Percentiles rank a stretch among this genome's conserved stretches.
Evolutionary conservation across 768 basidiomycete genomes (phyloP).

Genomic region (Leucogyrophana mollusca): DNA sequence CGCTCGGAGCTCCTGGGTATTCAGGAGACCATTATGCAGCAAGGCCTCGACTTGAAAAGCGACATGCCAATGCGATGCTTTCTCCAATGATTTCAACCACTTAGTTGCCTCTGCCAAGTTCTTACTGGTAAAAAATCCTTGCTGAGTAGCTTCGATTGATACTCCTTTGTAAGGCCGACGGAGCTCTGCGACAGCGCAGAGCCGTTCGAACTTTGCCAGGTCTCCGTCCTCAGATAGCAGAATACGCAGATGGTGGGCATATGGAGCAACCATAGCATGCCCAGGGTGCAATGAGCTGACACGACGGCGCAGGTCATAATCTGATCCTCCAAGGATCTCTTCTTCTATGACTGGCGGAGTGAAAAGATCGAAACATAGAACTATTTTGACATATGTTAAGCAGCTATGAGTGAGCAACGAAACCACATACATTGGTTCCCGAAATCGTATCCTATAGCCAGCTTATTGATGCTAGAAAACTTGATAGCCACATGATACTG

Average conservation of each 20-base stretch:
- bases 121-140: constrained; percentile 50
- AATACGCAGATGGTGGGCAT: constrained; percentile 69
- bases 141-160: constrained; percentile 48
- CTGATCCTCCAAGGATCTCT: constrained; percentile 54
- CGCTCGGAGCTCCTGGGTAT: constrained; percentile 52
- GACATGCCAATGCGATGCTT: constrained; percentile 47
- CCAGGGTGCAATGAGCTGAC: constrained; percentile 56
- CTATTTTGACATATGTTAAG: constrained; percentile 32
- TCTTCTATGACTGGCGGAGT: constrained; percentile 65
- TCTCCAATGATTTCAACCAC: constrained; percentile 43
- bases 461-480: constrained; percentile 57
- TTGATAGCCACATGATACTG: constrained; percentile 52
- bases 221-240: constrained; percentile 53
- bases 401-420: constrained; percentile 3
- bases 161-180: constrained; percentile 31
- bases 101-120: constrained; percentile 44
- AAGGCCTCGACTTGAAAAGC: constrained; percentile 79
- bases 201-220: constrained; percentile 47
- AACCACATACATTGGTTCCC: constrained; percentile 61
- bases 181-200: constrained; percentile 53
- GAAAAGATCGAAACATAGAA: constrained; percentile 65
- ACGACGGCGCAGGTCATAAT: constrained; percentile 52
- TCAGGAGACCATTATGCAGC: constrained; percentile 59
- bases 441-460: constrained; percentile 59
- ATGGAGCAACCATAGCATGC: constrained; percentile 62